phyloP scores from a whole-genome alignment of 1,284 basidiomycete genomes.

The Sporisorium sorghi region DNA sequence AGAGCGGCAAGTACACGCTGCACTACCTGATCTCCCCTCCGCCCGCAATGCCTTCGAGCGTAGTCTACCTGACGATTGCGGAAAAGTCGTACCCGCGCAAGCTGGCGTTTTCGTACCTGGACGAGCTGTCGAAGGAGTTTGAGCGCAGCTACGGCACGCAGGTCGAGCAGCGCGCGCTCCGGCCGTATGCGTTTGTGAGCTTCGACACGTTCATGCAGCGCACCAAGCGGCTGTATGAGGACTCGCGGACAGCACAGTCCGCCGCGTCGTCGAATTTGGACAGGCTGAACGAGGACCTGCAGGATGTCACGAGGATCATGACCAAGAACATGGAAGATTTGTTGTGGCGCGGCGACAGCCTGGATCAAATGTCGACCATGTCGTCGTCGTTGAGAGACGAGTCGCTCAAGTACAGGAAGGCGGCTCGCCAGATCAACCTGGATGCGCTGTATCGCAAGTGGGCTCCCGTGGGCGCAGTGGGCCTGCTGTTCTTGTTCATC shows the following conservation, averaged over 20 bases:
- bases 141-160: conserved; percentile 68
- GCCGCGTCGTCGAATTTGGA: conserved; percentile 79
- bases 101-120: conserved; percentile 95
- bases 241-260: conserved; percentile 86
- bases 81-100: conserved; percentile 98
- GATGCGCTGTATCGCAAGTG: conserved; percentile 94
- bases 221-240: conserved; percentile 92
- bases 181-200: conserved; percentile 66
- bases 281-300: conserved; percentile 91
- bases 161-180: conserved; percentile 61
- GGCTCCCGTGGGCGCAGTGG: conserved; percentile 75
- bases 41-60: conserved; percentile 70
- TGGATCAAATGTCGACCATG: conserved; percentile 94
- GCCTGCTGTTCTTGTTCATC: conserved; percentile 77
- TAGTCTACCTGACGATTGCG: conserved; percentile 93
- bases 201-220: conserved; percentile 97
- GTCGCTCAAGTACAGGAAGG: conserved; percentile 96
- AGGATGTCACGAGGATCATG: conserved; percentile 98
- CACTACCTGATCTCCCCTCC: conserved; percentile 87
- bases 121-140: conserved; percentile 97
- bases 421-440: conserved; percentile 92
- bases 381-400: conserved; percentile 97
- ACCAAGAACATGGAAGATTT: conserved; percentile 99
- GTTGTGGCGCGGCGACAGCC: conserved; percentile 94
- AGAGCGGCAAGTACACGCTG: conserved; percentile 90